These are phyloP conservation scores for Colletotrichum simmondsii DNA, from an alignment of 2,329 filamentous ascomycete species.

Conservation along the genomic window DNA sequence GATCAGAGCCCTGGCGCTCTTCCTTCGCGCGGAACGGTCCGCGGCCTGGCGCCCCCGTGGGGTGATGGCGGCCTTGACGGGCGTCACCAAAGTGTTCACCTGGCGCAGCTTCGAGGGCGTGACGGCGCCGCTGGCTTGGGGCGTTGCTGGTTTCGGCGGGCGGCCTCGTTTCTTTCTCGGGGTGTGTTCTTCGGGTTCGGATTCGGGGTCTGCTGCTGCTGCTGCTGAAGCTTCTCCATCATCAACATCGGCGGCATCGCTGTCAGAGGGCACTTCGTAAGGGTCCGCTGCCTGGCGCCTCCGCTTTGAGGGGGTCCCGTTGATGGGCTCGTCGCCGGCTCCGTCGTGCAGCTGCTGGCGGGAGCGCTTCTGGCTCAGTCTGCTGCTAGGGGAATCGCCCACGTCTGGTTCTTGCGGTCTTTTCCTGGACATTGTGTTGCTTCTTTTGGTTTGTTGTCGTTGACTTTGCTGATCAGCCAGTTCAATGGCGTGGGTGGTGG, in stretches of 20 bases:
- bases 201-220: slow-evolving; percentile 6
- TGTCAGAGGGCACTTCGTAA: slow-evolving; percentile 16
- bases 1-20: slow-evolving; percentile 82
- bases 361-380: slow-evolving; percentile 36
- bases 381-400: slow-evolving; percentile 8
- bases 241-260: slow-evolving; percentile 12
- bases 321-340: slow-evolving; percentile 40
- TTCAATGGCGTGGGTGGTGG: background rate
- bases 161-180: slow-evolving; percentile 48
- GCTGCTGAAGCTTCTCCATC: background rate
- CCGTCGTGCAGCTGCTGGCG: slow-evolving; percentile 36
- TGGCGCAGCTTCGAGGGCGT: slow-evolving; percentile 50
- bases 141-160: slow-evolving; percentile 43
- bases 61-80: slow-evolving; percentile 56
- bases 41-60: slow-evolving; percentile 76
- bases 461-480: background rate
- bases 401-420: background rate
- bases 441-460: no score
- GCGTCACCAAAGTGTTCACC: slow-evolving; percentile 49
- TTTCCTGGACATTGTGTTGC: slow-evolving; percentile 8
- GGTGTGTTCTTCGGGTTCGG: slow-evolving; percentile 44
- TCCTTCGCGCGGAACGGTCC: slow-evolving; percentile 87
- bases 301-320: slow-evolving; percentile 47
- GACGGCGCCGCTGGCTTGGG: slow-evolving; percentile 41
- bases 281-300: slow-evolving; percentile 44